Conservation (phyloP, 345 rosid species). For the Sonneratia alba region DNA sequence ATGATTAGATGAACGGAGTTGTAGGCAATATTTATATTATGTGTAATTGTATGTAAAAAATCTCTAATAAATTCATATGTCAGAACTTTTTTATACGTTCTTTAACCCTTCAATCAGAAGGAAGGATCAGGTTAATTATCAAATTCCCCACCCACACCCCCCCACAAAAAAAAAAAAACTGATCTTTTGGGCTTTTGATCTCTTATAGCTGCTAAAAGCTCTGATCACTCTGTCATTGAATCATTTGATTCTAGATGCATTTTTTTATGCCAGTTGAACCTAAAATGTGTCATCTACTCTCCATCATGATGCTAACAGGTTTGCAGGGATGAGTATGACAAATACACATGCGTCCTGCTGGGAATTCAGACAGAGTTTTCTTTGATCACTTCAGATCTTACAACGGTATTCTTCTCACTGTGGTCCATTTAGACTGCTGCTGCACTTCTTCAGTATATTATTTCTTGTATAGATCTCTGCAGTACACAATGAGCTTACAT, state of each 20-base stretch:
- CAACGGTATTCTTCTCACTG: conserved; percentile 41
- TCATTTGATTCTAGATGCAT: neutral
- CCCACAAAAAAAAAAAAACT: neutral
- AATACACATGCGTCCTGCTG: conserved; percentile 56
- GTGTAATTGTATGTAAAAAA: too few relatives aligned
- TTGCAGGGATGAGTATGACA: conserved; percentile 83
- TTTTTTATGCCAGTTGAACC: neutral
- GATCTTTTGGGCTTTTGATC: neutral
- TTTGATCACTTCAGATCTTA: conserved; percentile 61
- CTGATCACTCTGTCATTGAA: neutral
- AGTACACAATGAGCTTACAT: neutral
- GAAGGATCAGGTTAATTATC: neutral
- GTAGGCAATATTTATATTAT: too few relatives aligned
- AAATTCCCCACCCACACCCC: neutral
- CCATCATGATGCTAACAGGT: conserved; percentile 39
- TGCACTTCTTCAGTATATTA: neutral
- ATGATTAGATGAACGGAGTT: neutral
- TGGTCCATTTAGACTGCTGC: neutral
- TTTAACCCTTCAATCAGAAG: too few relatives aligned
- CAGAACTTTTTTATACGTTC: neutral
- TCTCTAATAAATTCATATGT: too few relatives aligned
- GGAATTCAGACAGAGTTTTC: conserved; percentile 86
- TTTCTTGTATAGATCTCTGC: neutral
- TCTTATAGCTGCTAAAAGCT: neutral
- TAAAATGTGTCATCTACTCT: neutral